Percentiles rank a stretch among this genome's conserved stretches.
Conservation (phyloP, 1,284 basidiomycete genomes). For the Limonomyces culmigenus region DNA sequence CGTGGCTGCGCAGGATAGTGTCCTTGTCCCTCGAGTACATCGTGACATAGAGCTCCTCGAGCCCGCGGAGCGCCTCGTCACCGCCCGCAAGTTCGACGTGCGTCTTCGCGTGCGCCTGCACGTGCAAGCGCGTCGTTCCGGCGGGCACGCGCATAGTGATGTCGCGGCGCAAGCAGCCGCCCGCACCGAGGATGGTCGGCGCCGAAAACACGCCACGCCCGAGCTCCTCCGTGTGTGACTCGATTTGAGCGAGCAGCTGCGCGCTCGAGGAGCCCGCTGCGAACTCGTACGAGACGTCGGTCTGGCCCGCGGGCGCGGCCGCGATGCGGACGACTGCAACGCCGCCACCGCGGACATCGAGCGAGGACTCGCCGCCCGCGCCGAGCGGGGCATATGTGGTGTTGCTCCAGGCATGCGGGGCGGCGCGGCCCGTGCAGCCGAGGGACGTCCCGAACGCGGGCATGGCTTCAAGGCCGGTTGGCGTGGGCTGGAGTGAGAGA, state of each 20-base stretch:
- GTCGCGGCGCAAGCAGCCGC: slow-evolving; percentile 45
- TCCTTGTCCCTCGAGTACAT: slow-evolving; percentile 17
- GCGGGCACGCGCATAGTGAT: slow-evolving; percentile 31
- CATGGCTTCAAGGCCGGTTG: slow-evolving; percentile 34
- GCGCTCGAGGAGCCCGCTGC: slow-evolving; percentile 24
- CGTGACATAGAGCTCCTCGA: slow-evolving; percentile 28
- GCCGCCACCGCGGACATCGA: slow-evolving; percentile 28
- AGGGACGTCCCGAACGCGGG: slow-evolving; percentile 35
- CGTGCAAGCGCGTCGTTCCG: slow-evolving; percentile 25
- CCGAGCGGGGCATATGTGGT: slow-evolving; percentile 21
- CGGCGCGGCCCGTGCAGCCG: slow-evolving; percentile 21
- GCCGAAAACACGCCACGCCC: slow-evolving; percentile 21
- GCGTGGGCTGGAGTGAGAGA: slow-evolving; percentile 18
- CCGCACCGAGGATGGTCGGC: slow-evolving; percentile 8
- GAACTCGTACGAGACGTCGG: slow-evolving; percentile 30
- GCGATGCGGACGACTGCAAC: slow-evolving; percentile 33
- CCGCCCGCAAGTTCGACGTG: slow-evolving; percentile 33
- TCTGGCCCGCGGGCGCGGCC: slow-evolving; percentile 20
- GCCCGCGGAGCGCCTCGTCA: slow-evolving; percentile 18
- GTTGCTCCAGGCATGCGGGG: slow-evolving; percentile 25
- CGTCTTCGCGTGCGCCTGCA: slow-evolving; percentile 20
- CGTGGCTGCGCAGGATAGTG: slow-evolving; percentile 29
- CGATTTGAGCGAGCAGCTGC: slow-evolving; percentile 19
- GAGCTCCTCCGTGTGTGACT: slow-evolving; percentile 13
- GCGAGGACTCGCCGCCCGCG: slow-evolving; percentile 19